These are phyloP conservation scores for Candida sphagnicola DNA, from an alignment of 805 yeast species.

Conservation along the genomic window DNA sequence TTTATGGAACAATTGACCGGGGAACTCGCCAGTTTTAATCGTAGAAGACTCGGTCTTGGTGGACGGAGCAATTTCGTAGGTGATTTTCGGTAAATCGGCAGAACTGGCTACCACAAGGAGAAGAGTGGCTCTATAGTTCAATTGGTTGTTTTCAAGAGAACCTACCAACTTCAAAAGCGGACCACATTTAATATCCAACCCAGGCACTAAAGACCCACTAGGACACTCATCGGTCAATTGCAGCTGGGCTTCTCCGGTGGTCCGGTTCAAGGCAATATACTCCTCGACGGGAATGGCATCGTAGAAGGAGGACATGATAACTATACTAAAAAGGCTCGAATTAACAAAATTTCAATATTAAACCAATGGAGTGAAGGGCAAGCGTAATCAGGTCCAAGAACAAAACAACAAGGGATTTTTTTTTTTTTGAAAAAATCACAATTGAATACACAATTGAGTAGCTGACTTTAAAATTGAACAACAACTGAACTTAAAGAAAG, in stretches of 20 bases:
- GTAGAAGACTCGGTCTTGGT: not conserved
- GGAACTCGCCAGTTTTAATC: conserved; percentile 40
- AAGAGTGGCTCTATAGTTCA: conserved; percentile 64
- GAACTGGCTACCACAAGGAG: conserved; percentile 48
- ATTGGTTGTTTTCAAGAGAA: conserved; percentile 45
- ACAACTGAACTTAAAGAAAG: not conserved
- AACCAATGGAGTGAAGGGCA: not conserved
- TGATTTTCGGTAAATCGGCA: conserved; percentile 22
- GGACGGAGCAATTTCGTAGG: conserved; percentile 37
- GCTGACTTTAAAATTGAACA: no score
- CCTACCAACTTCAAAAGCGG: conserved; percentile 72
- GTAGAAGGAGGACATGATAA: conserved; percentile 4
- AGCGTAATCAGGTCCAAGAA: no score
- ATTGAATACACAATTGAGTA: no score
- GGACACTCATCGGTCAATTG: conserved; percentile 28
- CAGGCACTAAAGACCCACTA: conserved; percentile 18
- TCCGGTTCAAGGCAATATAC: conserved; percentile 23
- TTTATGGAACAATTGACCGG: conserved; percentile 42
- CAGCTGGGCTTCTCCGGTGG: conserved; percentile 9
- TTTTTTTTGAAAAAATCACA: no score
- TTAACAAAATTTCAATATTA: not conserved
- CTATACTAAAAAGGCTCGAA: not conserved
- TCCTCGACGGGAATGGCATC: conserved; percentile 25
- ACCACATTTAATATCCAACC: conserved; percentile 60
- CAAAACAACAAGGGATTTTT: no score